A percentile compares a stretch with the other conserved stretches of the same genome.
Conservation (phyloP, 1,139 yeast species). For the Diutina rugosa region DNA sequence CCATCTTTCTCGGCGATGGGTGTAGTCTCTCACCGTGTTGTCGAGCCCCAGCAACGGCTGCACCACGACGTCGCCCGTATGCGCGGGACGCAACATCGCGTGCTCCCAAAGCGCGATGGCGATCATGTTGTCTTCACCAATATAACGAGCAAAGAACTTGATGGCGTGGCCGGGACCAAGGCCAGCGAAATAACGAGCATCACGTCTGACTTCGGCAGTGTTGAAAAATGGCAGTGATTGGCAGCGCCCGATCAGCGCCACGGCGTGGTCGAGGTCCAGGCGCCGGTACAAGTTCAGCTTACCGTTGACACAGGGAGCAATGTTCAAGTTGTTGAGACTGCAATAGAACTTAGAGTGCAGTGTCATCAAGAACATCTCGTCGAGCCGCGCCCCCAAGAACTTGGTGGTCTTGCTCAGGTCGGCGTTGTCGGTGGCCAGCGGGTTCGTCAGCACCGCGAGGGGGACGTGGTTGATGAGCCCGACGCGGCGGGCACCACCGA, state of each 20-base stretch:
- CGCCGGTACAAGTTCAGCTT: slow-evolving; percentile 70
- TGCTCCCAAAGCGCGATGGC: slow-evolving; percentile 75
- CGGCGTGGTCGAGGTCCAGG: slow-evolving; percentile 57
- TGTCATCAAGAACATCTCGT: slow-evolving; percentile 76
- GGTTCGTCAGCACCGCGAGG: slow-evolving; percentile 26
- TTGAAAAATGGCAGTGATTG: slow-evolving; percentile 17
- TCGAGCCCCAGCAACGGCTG: slow-evolving; percentile 53
- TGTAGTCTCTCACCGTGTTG: slow-evolving; percentile 31
- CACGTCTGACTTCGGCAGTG: slow-evolving; percentile 16
- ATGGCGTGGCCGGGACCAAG: slow-evolving; percentile 41
- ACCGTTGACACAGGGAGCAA: slow-evolving; percentile 92
- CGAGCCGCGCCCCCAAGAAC: slow-evolving; percentile 22
- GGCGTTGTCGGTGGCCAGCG: slow-evolving; percentile 1
- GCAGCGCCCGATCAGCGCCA: slow-evolving; percentile 20
- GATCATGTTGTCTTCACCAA: slow-evolving; percentile 91
- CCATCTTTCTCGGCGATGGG: slow-evolving; percentile 70
- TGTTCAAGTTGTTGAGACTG: slow-evolving; percentile 58
- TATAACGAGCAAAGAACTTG: slow-evolving; percentile 62
- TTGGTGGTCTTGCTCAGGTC: not conserved
- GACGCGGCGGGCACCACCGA: slow-evolving; percentile 6
- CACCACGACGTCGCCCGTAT: slow-evolving; percentile 67
- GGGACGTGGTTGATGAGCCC: slow-evolving; percentile 76
- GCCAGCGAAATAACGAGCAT: slow-evolving; percentile 16
- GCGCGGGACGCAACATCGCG: slow-evolving; percentile 57
- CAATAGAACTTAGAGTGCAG: slow-evolving; percentile 80